These are phyloP conservation scores for Calycina marina DNA, from an alignment of 2,329 filamentous ascomycete genomes.

Conservation along the genomic window DNA sequence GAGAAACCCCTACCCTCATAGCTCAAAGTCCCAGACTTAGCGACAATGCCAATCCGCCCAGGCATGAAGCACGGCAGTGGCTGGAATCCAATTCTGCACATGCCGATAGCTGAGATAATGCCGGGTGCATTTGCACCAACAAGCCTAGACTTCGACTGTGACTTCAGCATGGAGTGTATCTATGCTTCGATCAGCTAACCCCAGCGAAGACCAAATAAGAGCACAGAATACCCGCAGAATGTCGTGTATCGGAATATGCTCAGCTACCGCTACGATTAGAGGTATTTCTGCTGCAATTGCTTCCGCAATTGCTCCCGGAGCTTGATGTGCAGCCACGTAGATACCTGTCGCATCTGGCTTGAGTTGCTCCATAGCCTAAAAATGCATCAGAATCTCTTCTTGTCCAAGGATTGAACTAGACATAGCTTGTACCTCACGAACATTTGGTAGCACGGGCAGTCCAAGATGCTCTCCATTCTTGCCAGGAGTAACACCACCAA, in stretches of 20 bases:
- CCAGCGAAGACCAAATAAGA: not conserved
- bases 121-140: conserved; percentile 63
- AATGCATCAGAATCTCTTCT: no score
- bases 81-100: conserved; percentile 61
- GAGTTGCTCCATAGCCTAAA: conserved; percentile 54
- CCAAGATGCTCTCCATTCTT: conserved; percentile 58
- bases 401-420: no score
- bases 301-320: conserved; percentile 60
- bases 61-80: conserved; percentile 58
- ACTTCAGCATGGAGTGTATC: conserved; percentile 54
- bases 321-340: conserved; percentile 64
- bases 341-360: conserved; percentile 68
- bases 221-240: conserved; percentile 42
- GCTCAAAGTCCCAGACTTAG: conserved; percentile 60
- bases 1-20: conserved; percentile 37
- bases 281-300: conserved; percentile 65
- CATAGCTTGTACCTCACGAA: conserved; percentile 41
- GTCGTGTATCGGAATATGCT: conserved; percentile 62
- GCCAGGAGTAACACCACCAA: conserved; percentile 63
- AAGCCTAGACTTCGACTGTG: conserved; percentile 52
- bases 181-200: conserved; percentile 19
- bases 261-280: conserved; percentile 60
- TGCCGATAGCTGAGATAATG: conserved; percentile 57
- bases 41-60: conserved; percentile 54
- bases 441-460: conserved; percentile 54